These are phyloP conservation scores for Coemansia sp. DNA, from an alignment of 192 early-diverging fungal species.

Conservation along the genomic window DNA sequence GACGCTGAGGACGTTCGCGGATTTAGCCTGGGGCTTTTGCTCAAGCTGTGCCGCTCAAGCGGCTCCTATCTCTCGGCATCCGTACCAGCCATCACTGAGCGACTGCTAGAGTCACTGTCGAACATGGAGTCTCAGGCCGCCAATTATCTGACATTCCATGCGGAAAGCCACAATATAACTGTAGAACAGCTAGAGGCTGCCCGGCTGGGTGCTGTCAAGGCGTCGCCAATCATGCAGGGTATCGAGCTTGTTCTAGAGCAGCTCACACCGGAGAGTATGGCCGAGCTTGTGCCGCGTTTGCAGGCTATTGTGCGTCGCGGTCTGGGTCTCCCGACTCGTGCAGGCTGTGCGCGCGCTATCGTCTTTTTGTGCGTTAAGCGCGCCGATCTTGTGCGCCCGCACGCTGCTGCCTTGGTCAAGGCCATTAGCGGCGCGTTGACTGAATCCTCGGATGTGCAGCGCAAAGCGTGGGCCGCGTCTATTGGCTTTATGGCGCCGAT, in stretches of 20 bases:
- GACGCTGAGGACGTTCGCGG: conserved; percentile 85
- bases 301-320: conserved; percentile 75
- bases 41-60: conserved; percentile 81
- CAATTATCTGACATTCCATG: conserved; percentile 91
- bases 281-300: conserved; percentile 67
- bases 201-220: conserved; percentile 77
- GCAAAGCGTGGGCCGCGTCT: conserved; percentile 84
- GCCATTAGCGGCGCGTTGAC: conserved; percentile 73
- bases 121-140: conserved; percentile 69
- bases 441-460: conserved; percentile 77
- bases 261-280: conserved; percentile 71
- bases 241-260: conserved; percentile 78
- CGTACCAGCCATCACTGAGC: conserved; percentile 69
- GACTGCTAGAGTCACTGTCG: conserved; percentile 82
- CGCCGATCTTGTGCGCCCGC: conserved; percentile 63
- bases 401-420: conserved; percentile 75
- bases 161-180: conserved; percentile 81
- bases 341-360: conserved; percentile 86
- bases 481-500: conserved; percentile 77
- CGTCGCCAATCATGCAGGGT: conserved; percentile 95
- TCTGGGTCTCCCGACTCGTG: conserved; percentile 88
- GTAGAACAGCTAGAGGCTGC: conserved; percentile 83
- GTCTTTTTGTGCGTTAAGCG: conserved; percentile 75
- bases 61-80: conserved; percentile 74
- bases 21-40: conserved; percentile 77